Base-by-base conservation (phyloP, 2,329 filamentous ascomycete genomes). In the Phialemoniopsis sp. region DNA sequence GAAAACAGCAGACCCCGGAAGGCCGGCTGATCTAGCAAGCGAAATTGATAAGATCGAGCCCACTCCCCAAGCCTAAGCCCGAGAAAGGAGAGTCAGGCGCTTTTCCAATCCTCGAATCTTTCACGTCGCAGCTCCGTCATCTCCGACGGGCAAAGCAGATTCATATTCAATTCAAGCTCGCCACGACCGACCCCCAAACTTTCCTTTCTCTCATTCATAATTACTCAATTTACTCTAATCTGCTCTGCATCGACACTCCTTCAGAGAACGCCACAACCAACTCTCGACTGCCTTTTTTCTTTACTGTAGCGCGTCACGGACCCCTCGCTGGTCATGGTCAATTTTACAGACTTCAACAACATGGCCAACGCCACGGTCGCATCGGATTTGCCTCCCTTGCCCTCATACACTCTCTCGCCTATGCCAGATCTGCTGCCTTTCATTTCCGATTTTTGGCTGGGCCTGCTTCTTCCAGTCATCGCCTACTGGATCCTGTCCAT, bases 401-500 rank as follows among this genome's bases (percentile, higher is more conserved):
- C 93, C 36, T 65, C 76, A n/a, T 96, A 94, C 69, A 80, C 79
- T 17, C 69, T 93, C 41, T 71, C 71, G 47, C 80, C 82, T 8
- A 79, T 85, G 34, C 75, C 81, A 45, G 80, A 89, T 41, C 71
- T 96, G 40, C 61, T 96, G 43, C 69, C 87, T 32, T 85, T 83
- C 63, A 74, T 95, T 14, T 80, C 89, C 43, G 93, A 98, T 66
- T 84, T 85, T 55, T 81, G 86, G 63, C 69, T 95, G 19, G 80
- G 86, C 34, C 72, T 94, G 43, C 62, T 90, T 34, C 68, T 86
- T 13, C 90, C 90, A 21, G 76, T 96, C 44, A 59, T 88, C 52
- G 86, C 85, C 42, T 98, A 98, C 74, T 98, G 93, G 93, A 65
- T 69, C 16, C 67, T 94, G 26, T 97, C 91, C 15, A 66, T 87